Evolutionary conservation across 2,329 filamentous ascomycete genomes (phyloP).

Genomic region (Colletotrichum paranaense): DNA sequence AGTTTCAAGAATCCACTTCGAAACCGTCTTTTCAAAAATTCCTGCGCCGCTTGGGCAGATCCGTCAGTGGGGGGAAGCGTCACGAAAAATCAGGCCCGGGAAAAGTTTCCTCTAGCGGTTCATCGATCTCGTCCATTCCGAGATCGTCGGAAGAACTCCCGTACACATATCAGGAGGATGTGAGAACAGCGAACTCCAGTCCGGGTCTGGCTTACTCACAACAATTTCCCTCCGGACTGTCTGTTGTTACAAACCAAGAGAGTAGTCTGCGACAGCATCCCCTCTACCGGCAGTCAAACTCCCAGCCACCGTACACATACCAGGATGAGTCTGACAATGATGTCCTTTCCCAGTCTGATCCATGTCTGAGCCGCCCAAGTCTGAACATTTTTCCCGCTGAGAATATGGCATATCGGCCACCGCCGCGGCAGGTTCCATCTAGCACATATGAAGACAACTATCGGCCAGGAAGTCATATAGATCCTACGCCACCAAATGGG

Average conservation of each 20-base stretch:
- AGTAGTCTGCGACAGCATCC: constrained; percentile 12
- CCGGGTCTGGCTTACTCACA: constrained; percentile 41
- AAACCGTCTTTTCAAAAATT: neutral
- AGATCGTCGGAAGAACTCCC: neutral
- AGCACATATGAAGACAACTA: neutral
- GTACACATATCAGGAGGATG: constrained; percentile 32
- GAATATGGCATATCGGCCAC: neutral
- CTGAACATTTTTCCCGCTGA: constrained; percentile 40
- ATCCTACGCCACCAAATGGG: constrained; percentile 44
- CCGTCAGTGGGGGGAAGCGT: neutral
- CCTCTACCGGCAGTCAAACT: constrained; percentile 36
- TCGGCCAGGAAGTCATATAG: constrained; percentile 38
- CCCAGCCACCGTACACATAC: neutral
- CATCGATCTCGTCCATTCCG: neutral
- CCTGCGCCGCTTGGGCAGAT: neutral
- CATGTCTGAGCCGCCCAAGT: neutral
- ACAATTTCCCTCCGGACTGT: constrained; percentile 41
- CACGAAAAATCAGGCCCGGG: neutral
- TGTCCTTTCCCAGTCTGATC: constrained; percentile 13
- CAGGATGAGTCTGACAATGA: constrained; percentile 7
- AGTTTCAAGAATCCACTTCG: neutral
- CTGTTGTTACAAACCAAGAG: constrained; percentile 22
- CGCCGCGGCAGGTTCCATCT: neutral
- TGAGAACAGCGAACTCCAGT: constrained; percentile 47
- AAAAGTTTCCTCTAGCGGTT: neutral